Conservation (phyloP, 345 rosid species). For the Eucalyptus albens region DNA sequence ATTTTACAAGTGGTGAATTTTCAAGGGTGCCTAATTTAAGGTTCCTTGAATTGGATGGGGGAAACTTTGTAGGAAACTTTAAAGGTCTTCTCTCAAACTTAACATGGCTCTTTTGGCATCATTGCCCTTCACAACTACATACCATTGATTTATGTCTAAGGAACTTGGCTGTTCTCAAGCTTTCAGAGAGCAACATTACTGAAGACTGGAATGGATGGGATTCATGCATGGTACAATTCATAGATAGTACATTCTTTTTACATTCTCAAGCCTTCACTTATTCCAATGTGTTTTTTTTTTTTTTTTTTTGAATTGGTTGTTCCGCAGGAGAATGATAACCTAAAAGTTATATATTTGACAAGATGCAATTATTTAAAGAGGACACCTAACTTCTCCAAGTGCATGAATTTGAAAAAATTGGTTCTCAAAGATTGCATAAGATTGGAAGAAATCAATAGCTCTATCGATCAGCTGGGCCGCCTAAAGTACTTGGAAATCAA, state of each 20-base stretch:
- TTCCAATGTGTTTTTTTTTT: no score
- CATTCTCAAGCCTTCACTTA: background rate
- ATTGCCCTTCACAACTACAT: background rate
- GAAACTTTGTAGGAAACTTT: background rate
- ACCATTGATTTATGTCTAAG: background rate
- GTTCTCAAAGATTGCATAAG: background rate
- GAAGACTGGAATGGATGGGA: background rate
- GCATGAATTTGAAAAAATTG: background rate
- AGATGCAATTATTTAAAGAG: background rate
- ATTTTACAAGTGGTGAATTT: background rate
- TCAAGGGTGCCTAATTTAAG: background rate
- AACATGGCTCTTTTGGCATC: background rate
- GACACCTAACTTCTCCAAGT: background rate
- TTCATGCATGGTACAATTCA: background rate
- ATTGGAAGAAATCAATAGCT: background rate
- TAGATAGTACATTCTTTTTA: rapidly evolving
- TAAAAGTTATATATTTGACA: background rate
- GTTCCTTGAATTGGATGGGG: background rate
- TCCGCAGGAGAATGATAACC: background rate
- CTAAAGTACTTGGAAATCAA: background rate
- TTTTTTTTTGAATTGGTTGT: background rate
- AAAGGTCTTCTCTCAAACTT: background rate
- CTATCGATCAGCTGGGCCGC: rapidly evolving
- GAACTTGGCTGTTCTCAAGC: background rate
- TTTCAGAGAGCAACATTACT: background rate